Percentiles rank a stretch among this genome's conserved stretches.
Evolutionary conservation across 2,329 filamentous ascomycete genomes (phyloP).

Genomic region (Botrytis paeoniae): DNA sequence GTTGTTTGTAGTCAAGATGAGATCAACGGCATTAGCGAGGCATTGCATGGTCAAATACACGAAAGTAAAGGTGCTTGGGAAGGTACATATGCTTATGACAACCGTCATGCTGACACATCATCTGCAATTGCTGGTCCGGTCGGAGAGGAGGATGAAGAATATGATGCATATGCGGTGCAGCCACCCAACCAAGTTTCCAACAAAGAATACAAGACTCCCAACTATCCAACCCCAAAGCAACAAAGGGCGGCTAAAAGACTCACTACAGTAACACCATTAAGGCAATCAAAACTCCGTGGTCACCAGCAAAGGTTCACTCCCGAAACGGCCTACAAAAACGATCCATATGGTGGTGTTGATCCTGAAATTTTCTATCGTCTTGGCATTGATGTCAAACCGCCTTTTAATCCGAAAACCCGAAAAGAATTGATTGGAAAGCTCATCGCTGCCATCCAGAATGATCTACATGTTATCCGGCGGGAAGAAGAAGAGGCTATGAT

Average conservation of each 20-base stretch:
- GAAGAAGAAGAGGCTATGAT: slow-evolving; percentile 32
- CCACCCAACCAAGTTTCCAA: slow-evolving; percentile 5
- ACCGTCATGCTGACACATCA: neutral
- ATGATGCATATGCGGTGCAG: slow-evolving; percentile 12
- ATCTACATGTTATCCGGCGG: slow-evolving; percentile 30
- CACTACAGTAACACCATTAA: slow-evolving; percentile 23
- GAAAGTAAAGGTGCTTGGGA: slow-evolving; percentile 35
- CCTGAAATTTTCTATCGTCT: slow-evolving; percentile 34
- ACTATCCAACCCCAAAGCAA: slow-evolving; percentile 32
- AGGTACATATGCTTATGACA: slow-evolving; percentile 30
- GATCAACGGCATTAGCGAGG: slow-evolving; percentile 34
- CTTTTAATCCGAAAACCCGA: slow-evolving; percentile 27
- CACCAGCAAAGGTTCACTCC: slow-evolving; percentile 27
- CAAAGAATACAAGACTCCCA: slow-evolving; percentile 22
- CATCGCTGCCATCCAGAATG: slow-evolving; percentile 31
- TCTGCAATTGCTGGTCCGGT: neutral
- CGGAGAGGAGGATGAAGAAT: slow-evolving; percentile 2
- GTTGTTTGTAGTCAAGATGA: slow-evolving; percentile 32
- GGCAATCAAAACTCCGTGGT: slow-evolving; percentile 24
- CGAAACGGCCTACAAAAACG: slow-evolving; percentile 11
- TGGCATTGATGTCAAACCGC: slow-evolving; percentile 29
- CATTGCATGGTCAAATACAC: slow-evolving; percentile 31
- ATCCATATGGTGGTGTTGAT: slow-evolving; percentile 31
- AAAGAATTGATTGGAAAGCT: slow-evolving; percentile 34
- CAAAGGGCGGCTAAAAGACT: slow-evolving; percentile 27